Conservation (phyloP, 2,329 filamentous ascomycete species). For the Arthrobotrys entomopaga region DNA sequence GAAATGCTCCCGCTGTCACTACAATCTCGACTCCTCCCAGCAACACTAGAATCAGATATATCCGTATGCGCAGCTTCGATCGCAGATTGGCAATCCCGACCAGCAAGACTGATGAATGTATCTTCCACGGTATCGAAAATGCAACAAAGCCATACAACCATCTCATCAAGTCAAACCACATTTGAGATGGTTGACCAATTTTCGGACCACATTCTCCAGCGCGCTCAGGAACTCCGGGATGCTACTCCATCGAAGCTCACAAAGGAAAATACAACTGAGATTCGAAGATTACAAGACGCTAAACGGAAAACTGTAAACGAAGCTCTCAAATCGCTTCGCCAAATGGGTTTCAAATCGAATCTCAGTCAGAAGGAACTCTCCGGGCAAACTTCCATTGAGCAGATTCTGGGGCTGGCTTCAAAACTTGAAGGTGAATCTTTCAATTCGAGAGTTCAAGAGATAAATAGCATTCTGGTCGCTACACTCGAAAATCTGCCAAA, state of each 20-base stretch:
- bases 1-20: neutral
- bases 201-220: constrained; percentile 68
- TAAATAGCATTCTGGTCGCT: constrained; percentile 58
- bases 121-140: constrained; percentile 78
- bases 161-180: constrained; percentile 68
- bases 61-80: constrained; percentile 21
- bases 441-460: constrained; percentile 60
- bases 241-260: constrained; percentile 83
- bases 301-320: constrained; percentile 93
- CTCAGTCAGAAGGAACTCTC: constrained; percentile 77
- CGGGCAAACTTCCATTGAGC: constrained; percentile 76
- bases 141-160: constrained; percentile 66
- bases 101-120: constrained; percentile 75
- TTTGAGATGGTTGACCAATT: constrained; percentile 63
- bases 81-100: constrained; percentile 29
- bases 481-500: constrained; percentile 72
- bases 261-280: constrained; percentile 75
- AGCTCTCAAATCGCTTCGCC: constrained; percentile 80
- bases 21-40: constrained; percentile 59
- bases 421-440: constrained; percentile 59
- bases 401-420: constrained; percentile 72
- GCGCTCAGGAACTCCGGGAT: constrained; percentile 74
- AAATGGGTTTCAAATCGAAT: constrained; percentile 91
- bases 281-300: constrained; percentile 86
- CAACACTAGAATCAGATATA: constrained; percentile 61